Evolutionary conservation across 768 basidiomycete species (phyloP), one percentile per base, ranked within the genome.

Genomic region (Lactarius akahatsu): DNA sequence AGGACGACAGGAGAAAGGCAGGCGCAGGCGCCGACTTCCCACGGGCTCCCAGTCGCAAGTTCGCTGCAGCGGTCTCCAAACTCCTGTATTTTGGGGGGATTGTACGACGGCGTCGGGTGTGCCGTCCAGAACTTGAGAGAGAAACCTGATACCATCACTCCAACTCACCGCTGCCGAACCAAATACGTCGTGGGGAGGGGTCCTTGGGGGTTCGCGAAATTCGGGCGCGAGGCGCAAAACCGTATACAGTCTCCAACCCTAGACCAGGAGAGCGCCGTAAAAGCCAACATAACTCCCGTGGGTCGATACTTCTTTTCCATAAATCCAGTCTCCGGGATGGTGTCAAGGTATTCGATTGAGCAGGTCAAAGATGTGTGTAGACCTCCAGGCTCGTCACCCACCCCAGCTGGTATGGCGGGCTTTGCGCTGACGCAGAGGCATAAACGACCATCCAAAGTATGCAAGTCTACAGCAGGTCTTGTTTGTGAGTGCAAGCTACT

Each of bases 1-100:
- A 15, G 43, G 43, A 38, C 15, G 55, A 61, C 41, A 28, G 65
- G 60, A 62, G 50, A 47, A 41, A 40, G 61, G 56, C 56, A 66
- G 65, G 61, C 57, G 56, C 56, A 66, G 65, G 61, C 57, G 55
- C 45, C 61, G 32, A 36, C 61, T 54, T 52, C 50, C 50, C 50
- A 52, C 50, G 32, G 61, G 38, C 13, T 43, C 20, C 40, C 38
- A 56, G 60, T 18, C 34, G 28, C 56, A 36, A 7, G 16, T 28
- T 34, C 41, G 10, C 11, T 57, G 60, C 30, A 58, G 28, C 7
- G 18, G 47, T 26, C 47, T 36, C 23, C 50, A 26, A 40, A 16
- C 56, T 20, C 45, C 18, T 40, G 30, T 18, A 38, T 32, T 34
- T 52, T 55, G 57, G 45, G 47, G 55, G 57, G 23, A 47, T 36